These are phyloP conservation scores for Phytophthora lateralis DNA, from an alignment of 352 stramenopile genomes.

Conservation along the genomic window DNA sequence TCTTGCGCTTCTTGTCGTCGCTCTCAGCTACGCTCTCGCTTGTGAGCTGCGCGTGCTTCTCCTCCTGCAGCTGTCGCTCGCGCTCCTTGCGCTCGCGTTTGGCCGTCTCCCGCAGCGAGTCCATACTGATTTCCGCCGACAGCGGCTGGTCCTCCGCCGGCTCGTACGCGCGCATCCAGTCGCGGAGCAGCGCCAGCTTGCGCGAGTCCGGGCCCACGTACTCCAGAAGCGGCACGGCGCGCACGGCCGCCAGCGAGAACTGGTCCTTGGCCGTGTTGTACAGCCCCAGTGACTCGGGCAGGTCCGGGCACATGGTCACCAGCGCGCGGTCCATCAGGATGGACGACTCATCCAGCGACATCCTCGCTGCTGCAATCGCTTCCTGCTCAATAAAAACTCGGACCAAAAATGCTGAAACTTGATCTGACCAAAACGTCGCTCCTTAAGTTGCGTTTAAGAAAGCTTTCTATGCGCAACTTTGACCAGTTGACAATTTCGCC, in stretches of 20 bases:
- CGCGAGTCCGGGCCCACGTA: slow-evolving; percentile 54
- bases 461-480: too few relatives aligned
- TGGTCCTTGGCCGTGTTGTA: slow-evolving; percentile 81
- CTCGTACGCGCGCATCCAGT: slow-evolving; percentile 80
- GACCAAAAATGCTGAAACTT: too few relatives aligned
- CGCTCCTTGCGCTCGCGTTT: slow-evolving; percentile 57
- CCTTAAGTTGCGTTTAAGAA: too few relatives aligned
- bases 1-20: slow-evolving; percentile 31
- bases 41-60: slow-evolving; percentile 51
- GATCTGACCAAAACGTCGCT: too few relatives aligned
- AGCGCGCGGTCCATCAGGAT: slow-evolving; percentile 79
- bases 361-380: slow-evolving; percentile 10
- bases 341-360: slow-evolving; percentile 74
- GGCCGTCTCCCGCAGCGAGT: slow-evolving; percentile 51
- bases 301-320: slow-evolving; percentile 74
- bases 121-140: slow-evolving; percentile 59
- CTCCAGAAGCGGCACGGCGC: slow-evolving; percentile 59
- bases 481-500: background rate
- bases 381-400: too few relatives aligned
- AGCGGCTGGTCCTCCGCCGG: slow-evolving; percentile 57
- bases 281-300: slow-evolving; percentile 79
- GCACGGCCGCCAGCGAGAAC: slow-evolving; percentile 61
- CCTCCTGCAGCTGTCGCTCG: slow-evolving; percentile 40
- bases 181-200: slow-evolving; percentile 67
- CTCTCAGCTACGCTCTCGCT: slow-evolving; percentile 22